These are phyloP conservation scores for Fusarium nygamai DNA, from an alignment of 2,329 filamentous ascomycete species.

Conservation along the genomic window DNA sequence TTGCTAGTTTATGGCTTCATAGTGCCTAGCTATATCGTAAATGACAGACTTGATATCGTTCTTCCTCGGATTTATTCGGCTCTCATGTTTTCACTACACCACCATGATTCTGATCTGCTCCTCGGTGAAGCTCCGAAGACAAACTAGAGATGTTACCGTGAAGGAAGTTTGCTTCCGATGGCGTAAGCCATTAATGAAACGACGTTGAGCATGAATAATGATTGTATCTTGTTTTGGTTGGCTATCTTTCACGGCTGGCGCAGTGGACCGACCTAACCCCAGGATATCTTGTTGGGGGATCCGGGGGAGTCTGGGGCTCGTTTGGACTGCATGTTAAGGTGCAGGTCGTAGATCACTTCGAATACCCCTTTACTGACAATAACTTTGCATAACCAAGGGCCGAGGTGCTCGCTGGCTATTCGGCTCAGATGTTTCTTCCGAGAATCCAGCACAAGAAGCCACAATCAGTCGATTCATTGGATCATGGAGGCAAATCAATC, in stretches of 20 bases:
- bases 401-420: neutral
- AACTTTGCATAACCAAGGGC: neutral
- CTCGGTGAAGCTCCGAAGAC: conserved; percentile 31
- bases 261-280: neutral
- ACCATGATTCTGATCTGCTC: neutral
- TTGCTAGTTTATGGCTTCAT: neutral
- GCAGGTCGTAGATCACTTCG: neutral
- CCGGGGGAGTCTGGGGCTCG: neutral
- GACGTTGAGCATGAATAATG: neutral
- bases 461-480: neutral
- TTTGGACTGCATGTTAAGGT: neutral
- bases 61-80: neutral
- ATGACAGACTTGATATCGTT: neutral
- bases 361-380: neutral
- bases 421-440: neutral
- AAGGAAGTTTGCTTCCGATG: neutral
- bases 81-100: neutral
- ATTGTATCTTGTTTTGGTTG: neutral
- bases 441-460: neutral
- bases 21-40: neutral
- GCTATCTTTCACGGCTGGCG: neutral
- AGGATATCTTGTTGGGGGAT: neutral
- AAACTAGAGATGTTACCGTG: neutral
- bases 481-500: neutral
- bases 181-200: neutral